Percentiles rank a stretch among this genome's conserved stretches.
Conservation (phyloP, 106 monocot genomes). For the Dendrobium huoshanense region DNA sequence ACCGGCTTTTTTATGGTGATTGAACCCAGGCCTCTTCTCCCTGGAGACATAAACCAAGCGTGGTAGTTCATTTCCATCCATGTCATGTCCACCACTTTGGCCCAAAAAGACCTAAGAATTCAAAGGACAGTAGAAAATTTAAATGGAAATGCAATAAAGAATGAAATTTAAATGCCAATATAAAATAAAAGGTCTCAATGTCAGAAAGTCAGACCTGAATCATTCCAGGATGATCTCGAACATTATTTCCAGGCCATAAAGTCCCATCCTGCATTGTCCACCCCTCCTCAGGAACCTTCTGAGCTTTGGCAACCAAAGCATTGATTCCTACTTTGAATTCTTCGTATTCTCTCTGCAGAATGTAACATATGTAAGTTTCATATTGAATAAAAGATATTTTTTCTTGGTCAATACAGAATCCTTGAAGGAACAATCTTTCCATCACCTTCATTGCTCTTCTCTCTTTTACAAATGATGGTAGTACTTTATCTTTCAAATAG, state of each 20-base stretch:
- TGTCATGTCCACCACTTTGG: slow-evolving; percentile 29
- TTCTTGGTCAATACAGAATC: neutral
- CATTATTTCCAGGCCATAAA: slow-evolving; percentile 84
- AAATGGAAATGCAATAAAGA: neutral
- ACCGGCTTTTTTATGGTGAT: slow-evolving; percentile 32
- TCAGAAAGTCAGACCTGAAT: slow-evolving; percentile 49
- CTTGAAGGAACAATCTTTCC: neutral
- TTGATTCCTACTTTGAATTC: slow-evolving; percentile 86
- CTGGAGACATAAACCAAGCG: slow-evolving; percentile 30
- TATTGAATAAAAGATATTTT: neutral
- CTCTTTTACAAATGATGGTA: slow-evolving; percentile 7
- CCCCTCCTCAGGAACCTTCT: slow-evolving; percentile 87
- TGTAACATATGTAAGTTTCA: neutral
- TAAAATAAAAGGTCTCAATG: neutral
- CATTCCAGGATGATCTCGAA: slow-evolving; percentile 87
- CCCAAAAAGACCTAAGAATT: slow-evolving; percentile 23
- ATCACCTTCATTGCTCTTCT: slow-evolving; percentile 8
- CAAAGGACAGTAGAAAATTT: neutral
- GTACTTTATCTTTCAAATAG: slow-evolving; percentile 12
- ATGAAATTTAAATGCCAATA: neutral
- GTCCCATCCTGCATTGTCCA: slow-evolving; percentile 96
- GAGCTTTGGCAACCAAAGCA: slow-evolving; percentile 74
- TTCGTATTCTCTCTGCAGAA: slow-evolving; percentile 76
- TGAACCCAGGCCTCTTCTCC: slow-evolving; percentile 31
- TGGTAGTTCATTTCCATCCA: slow-evolving; percentile 28